Conservation (phyloP, 2,329 filamentous ascomycete genomes). For the Epicoccum sorghinum region DNA sequence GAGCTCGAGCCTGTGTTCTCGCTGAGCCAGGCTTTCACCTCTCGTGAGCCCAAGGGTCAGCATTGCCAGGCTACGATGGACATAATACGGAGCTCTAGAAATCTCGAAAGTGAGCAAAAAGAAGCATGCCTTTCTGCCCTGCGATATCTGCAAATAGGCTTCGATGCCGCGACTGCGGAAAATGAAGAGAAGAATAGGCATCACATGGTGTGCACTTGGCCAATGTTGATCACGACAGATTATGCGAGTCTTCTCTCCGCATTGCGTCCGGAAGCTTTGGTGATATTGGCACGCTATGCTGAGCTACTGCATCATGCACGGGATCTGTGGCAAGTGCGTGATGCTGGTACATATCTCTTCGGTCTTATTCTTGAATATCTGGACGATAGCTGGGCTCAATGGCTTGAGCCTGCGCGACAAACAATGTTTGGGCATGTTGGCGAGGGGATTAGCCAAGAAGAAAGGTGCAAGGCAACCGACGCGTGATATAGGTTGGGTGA, state of each 20-base stretch:
- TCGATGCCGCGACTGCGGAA: conserved; percentile 24
- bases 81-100: conserved; percentile 23
- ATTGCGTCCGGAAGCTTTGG: conserved; percentile 52
- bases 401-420: not conserved
- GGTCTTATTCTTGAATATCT: not conserved
- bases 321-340: conserved; percentile 28
- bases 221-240: conserved; percentile 41
- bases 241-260: conserved; percentile 47
- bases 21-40: conserved; percentile 22
- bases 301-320: conserved; percentile 52
- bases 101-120: conserved; percentile 23
- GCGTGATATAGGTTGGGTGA: no score
- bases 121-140: conserved; percentile 36
- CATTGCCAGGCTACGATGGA: conserved; percentile 26
- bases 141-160: conserved; percentile 27
- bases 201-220: conserved; percentile 46
- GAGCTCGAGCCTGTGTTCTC: conserved; percentile 36
- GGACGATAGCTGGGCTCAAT: not conserved
- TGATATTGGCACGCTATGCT: conserved; percentile 59
- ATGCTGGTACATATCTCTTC: conserved; percentile 21
- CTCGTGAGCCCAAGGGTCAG: conserved; percentile 23
- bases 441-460: not conserved
- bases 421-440: not conserved
- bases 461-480: no score
- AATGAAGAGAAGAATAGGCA: conserved; percentile 13